These are phyloP conservation scores for Beauveria sp. DNA, from an alignment of 2,329 filamentous ascomycete species.

Conservation along the genomic window DNA sequence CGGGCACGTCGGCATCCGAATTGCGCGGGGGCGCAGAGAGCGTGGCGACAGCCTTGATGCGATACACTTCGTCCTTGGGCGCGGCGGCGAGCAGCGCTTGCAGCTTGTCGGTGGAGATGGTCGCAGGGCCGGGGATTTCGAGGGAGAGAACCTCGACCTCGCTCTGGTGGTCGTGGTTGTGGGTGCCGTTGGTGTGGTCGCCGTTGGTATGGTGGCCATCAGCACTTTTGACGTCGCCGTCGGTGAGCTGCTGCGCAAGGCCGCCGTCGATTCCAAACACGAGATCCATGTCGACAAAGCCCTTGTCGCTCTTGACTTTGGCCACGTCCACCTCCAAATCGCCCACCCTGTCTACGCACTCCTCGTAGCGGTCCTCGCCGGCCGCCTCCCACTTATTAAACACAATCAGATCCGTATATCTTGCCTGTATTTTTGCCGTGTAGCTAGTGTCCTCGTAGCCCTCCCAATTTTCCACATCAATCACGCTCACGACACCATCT, in stretches of 20 bases:
- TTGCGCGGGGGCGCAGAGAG: slow-evolving; percentile 38
- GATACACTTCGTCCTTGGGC: slow-evolving; percentile 89
- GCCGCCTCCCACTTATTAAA: slow-evolving; percentile 89
- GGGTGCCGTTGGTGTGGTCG: slow-evolving; percentile 20
- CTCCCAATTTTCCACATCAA: slow-evolving; percentile 92
- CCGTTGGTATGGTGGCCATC: slow-evolving; percentile 25
- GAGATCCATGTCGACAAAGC: slow-evolving; percentile 68
- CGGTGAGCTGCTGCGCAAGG: slow-evolving; percentile 51
- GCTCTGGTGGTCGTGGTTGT: slow-evolving; percentile 55
- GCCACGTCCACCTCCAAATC: slow-evolving; percentile 75
- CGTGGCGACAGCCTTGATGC: slow-evolving; percentile 70
- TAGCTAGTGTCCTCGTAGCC: slow-evolving; percentile 88
- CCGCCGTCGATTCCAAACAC: slow-evolving; percentile 84
- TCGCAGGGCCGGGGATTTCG: slow-evolving; percentile 43
- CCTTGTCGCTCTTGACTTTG: slow-evolving; percentile 77
- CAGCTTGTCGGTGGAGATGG: slow-evolving; percentile 54
- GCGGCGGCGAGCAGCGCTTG: slow-evolving; percentile 60
- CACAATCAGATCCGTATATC: slow-evolving; percentile 83
- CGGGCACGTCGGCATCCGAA: slow-evolving; percentile 41
- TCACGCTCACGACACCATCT: slow-evolving; percentile 81
- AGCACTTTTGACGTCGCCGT: slow-evolving; percentile 26
- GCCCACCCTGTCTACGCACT: slow-evolving; percentile 69
- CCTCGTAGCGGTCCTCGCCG: slow-evolving; percentile 65
- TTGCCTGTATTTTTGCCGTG: slow-evolving; percentile 80
- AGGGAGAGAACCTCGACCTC: slow-evolving; percentile 90